Percentiles rank a stretch among this genome's conserved stretches.
These are phyloP conservation scores for Moesziomyces antarcticus DNA, from an alignment of 1,284 basidiomycete genomes.

Conservation along the genomic window DNA sequence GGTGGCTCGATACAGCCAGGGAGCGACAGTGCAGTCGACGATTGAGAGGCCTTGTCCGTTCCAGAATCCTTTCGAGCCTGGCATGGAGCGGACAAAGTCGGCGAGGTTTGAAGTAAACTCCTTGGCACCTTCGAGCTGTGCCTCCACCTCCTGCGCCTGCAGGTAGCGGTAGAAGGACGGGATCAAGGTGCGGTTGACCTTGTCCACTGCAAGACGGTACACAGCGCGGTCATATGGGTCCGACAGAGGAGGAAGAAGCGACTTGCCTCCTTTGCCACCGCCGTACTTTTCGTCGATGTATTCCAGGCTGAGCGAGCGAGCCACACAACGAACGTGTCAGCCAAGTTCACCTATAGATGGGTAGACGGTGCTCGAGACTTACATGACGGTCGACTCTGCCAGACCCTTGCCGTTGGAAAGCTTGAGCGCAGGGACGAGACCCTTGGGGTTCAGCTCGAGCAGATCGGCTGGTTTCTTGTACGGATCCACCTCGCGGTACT, in stretches of 20 bases:
- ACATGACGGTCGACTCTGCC: constrained; percentile 58
- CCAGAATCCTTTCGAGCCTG: constrained; percentile 71
- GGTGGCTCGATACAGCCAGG: constrained; percentile 79
- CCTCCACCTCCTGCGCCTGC: constrained; percentile 76
- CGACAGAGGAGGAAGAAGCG: constrained; percentile 73
- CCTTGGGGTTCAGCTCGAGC: constrained; percentile 81
- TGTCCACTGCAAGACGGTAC: constrained; percentile 77
- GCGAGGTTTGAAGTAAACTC: constrained; percentile 75
- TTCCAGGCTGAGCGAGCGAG: constrained; percentile 79
- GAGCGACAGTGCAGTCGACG: constrained; percentile 78
- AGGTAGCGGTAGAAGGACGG: constrained; percentile 82
- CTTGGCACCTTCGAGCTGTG: constrained; percentile 73
- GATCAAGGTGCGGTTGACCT: constrained; percentile 75
- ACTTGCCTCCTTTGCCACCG: constrained; percentile 59
- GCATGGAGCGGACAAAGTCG: constrained; percentile 73
- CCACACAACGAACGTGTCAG: too few species aligned
- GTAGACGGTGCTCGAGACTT: background rate
- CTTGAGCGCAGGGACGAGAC: constrained; percentile 78
- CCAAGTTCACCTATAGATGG: background rate
- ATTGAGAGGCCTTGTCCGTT: constrained; percentile 74
- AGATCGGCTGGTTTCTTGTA: constrained; percentile 82
- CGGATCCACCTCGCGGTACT: constrained; percentile 78
- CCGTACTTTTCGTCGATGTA: constrained; percentile 78
- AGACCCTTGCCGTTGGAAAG: constrained; percentile 68
- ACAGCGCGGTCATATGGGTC: constrained; percentile 78